Evolutionary conservation across 495 filamentous ascomycete genomes (phyloP), one percentile per base, ranked within the genome.

Genomic region (Astrothelium subdiscretum): DNA sequence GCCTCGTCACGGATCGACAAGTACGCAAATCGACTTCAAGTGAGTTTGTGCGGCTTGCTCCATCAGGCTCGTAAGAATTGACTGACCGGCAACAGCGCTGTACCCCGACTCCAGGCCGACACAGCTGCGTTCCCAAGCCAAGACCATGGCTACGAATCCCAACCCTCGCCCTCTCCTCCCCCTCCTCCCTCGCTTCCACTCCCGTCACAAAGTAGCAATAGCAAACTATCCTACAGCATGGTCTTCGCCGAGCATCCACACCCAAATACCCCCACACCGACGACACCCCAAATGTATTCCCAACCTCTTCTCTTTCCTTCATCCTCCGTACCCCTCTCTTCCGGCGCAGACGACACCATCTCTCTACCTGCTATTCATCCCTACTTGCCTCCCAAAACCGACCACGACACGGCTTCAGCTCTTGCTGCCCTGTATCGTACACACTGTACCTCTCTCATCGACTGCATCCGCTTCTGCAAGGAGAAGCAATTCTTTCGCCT

Each of bases 391-490:
- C 67, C 66, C 18, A 81, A 82, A 20, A 94, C 89, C 2, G 94
- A 98, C 71, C 77, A 80, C 1, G 92, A 97, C 67, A 83, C 88
- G 12, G 90, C 89, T 58, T 85, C 84, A 58, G 89, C 90, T 12
- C 76, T 98, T 13, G 81, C 83, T 12, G 92, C 90, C 0, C 80
- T 97, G 18, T 98, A 97, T 70, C 85, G 90, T 48, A 91, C 92
- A 1, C 91, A 97, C 70, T 96, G 90, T 72, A 96, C 94, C 22
- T 96, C 90, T 2, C 81, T 98, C 15, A 87, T 97, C 31, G 94
- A 97, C 74, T 90, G 87, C 63, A 89, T 98, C 65, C 91, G 94
- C 15, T 97, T 87, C 70, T 95, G 90, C 81, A 95, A 94, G 68
- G 87, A 96, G 69, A 90, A 94, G 68, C 90, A 91, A 31, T 92